Evolutionary conservation across 306 rosid species (phyloP).

Genomic region (Rosa multiflora): DNA sequence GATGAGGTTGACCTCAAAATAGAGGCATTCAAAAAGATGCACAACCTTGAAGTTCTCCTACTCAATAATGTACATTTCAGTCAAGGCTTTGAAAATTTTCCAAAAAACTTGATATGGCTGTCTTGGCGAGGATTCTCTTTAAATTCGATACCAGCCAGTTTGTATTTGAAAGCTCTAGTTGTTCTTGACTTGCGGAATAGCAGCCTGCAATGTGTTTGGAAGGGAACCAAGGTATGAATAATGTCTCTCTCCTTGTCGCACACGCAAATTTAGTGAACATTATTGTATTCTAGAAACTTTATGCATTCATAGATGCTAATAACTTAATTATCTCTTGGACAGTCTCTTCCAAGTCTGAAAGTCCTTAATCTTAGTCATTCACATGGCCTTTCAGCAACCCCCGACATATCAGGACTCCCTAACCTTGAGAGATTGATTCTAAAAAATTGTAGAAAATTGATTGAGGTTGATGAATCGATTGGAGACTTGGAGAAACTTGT

Average conservation of each 20-base stretch:
- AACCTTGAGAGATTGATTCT: conserved; percentile 13
- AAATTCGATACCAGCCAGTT: not conserved
- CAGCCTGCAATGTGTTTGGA: not conserved
- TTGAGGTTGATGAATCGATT: conserved; percentile 13
- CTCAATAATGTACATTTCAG: conserved; percentile 8
- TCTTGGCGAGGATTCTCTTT: conserved; percentile 20
- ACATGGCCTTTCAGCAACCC: not conserved
- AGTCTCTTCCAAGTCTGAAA: conserved; percentile 10
- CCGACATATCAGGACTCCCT: conserved; percentile 13
- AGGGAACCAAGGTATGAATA: not conserved
- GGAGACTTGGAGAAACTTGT: conserved; percentile 10
- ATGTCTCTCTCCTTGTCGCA: not conserved
- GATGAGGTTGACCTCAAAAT: not conserved
- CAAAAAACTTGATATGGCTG: conserved; percentile 2
- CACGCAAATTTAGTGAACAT: not conserved
- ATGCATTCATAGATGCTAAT: not conserved
- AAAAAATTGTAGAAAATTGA: conserved; percentile 3
- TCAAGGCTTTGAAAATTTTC: not conserved
- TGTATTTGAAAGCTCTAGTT: conserved; percentile 9
- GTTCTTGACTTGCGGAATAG: conserved; percentile 16
- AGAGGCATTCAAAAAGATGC: not conserved
- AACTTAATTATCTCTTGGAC: not conserved
- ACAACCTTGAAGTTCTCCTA: not conserved
- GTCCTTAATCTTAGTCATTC: conserved; percentile 15
- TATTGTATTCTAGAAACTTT: not conserved